Evolutionary conservation across 1,284 basidiomycete genomes (phyloP).

Genomic region (Kwoniella shivajii): DNA sequence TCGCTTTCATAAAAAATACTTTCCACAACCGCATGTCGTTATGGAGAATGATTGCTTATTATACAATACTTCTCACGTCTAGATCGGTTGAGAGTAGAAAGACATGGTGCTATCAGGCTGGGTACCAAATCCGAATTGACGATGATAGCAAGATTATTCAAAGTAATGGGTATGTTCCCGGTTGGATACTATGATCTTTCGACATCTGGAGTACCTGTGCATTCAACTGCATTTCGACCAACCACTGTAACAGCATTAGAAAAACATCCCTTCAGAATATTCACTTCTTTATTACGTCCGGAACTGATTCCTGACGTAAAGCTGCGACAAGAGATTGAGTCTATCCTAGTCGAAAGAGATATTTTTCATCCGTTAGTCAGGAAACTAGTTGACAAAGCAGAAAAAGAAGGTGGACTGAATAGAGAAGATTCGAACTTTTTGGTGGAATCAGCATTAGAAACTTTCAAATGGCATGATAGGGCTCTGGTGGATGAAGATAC

Average conservation of each 20-base stretch:
- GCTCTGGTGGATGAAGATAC: conserved; percentile 44
- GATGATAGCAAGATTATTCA: conserved; percentile 52
- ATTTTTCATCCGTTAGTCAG: conserved; percentile 50
- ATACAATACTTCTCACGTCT: too few relatives aligned
- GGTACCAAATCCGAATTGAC: conserved; percentile 51
- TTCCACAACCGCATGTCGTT: neutral
- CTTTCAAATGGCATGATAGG: conserved; percentile 54
- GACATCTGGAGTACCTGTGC: conserved; percentile 53
- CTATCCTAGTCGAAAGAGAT: conserved; percentile 41
- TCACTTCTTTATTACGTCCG: conserved; percentile 52
- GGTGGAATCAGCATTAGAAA: conserved; percentile 50
- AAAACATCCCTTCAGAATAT: conserved; percentile 55
- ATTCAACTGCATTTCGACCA: conserved; percentile 55
- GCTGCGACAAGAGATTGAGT: conserved; percentile 38
- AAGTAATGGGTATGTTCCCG: conserved; percentile 52
- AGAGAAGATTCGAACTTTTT: conserved; percentile 36
- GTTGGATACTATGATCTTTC: conserved; percentile 57
- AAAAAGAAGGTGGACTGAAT: conserved; percentile 31
- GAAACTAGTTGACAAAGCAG: conserved; percentile 44
- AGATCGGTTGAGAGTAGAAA: conserved; percentile 53
- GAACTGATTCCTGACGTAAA: conserved; percentile 44
- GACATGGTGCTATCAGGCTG: conserved; percentile 56
- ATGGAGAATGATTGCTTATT: neutral
- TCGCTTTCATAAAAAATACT: neutral
- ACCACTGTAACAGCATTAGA: conserved; percentile 37